Evolutionary conservation across 129 eudicot species (phyloP).

Genomic region (Deinandra increscens): DNA sequence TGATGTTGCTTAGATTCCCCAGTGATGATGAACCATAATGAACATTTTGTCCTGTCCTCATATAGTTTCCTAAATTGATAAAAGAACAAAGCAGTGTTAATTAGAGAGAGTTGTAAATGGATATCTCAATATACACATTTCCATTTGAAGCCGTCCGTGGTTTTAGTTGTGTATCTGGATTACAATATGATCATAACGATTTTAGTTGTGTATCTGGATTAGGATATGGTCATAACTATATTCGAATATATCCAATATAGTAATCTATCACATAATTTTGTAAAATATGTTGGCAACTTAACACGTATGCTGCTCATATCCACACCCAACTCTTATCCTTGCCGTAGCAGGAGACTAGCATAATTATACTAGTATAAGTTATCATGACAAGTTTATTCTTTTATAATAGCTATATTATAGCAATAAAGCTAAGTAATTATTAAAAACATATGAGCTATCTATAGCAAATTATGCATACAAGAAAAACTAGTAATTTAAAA

Average conservation of each 20-base stretch:
- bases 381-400: too few species aligned
- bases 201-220: background rate
- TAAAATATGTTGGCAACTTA: background rate
- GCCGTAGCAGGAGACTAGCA: too few species aligned
- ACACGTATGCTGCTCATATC: too few species aligned
- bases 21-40: conserved; percentile 37
- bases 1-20: conserved; percentile 36
- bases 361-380: too few species aligned
- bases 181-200: background rate
- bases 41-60: conserved; percentile 33
- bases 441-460: too few species aligned
- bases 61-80: conserved; percentile 44
- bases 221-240: background rate
- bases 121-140: background rate
- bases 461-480: too few species aligned
- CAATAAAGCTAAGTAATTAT: too few species aligned
- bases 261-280: background rate
- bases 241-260: background rate
- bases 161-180: background rate
- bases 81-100: background rate
- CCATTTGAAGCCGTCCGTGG: background rate
- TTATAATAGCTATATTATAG: too few species aligned
- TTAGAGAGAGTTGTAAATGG: background rate
- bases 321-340: too few species aligned
- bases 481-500: background rate